These are phyloP conservation scores for Cutaneotrichosporon cavernicola DNA, from an alignment of 1,284 basidiomycete species.

Conservation along the genomic window DNA sequence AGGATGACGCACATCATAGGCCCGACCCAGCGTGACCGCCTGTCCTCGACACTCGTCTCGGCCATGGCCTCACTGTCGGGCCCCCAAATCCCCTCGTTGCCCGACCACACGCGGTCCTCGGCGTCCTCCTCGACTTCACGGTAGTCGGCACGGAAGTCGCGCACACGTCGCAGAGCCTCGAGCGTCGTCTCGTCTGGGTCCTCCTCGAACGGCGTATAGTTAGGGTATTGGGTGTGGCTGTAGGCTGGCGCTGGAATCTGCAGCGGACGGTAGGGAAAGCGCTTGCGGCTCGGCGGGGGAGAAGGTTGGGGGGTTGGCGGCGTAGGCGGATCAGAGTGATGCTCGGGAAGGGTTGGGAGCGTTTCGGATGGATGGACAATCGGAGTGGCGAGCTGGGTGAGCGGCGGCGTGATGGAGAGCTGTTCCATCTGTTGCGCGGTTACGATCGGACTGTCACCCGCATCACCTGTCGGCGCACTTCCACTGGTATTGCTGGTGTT, in stretches of 20 bases:
- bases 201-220: constrained; percentile 36
- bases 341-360: constrained; percentile 17
- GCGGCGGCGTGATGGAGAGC: neutral
- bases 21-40: constrained; percentile 45
- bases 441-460: neutral
- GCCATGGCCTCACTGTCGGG: constrained; percentile 32
- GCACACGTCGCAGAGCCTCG: constrained; percentile 5
- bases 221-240: constrained; percentile 42
- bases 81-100: constrained; percentile 24
- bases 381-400: neutral
- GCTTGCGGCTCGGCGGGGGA: constrained; percentile 3
- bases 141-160: constrained; percentile 20
- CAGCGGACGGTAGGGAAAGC: constrained; percentile 32
- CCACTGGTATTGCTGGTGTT: neutral
- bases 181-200: constrained; percentile 8
- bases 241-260: constrained; percentile 39
- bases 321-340: neutral
- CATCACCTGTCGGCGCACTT: neutral
- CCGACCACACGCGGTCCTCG: constrained; percentile 30
- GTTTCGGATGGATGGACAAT: neutral
- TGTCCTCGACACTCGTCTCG: constrained; percentile 34
- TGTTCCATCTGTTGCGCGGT: neutral
- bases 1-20: constrained; percentile 43
- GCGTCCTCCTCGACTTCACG: constrained; percentile 34
- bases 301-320: constrained; percentile 5